Evolutionary conservation across 2,329 filamentous ascomycete species (phyloP), one percentile per base, ranked within the genome.

Genomic region (Colletotrichum aenigma): DNA sequence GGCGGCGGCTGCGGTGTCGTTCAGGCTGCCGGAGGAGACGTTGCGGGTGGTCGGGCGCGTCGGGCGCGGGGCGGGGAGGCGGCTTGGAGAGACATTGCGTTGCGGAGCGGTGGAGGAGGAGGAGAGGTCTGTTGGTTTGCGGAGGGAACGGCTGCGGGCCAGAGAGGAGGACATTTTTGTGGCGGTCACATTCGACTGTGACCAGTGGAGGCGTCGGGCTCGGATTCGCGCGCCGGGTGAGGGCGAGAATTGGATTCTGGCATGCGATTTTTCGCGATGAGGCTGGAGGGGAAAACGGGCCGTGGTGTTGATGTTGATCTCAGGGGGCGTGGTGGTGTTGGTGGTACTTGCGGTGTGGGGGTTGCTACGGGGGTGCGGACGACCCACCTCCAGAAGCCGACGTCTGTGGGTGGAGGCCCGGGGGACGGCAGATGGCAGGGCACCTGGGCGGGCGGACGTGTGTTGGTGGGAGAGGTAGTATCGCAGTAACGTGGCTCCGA

Each of bases 121-220:
- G 16, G 71, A 62, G 60, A 77, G 75, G 34, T 75, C 76, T 38
- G 76, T 75, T 7, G 85, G 87, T 74, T 87, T 87, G 43, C 89
- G 88, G 71, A 91, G 78, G 4, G 89, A 90, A 21, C 88, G 86
- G 34, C 88, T 84, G 68, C 89, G 86, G 69, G 85, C 83, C 76
- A 88, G 79, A 28, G 81, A 81, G 9, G 87, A 86, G 62, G 87
- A 86, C 87, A 88, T 88, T 71, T 60, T 56, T 26, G 16, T 36
- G 13, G 60, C 60, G 52, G 38, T 28, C 4, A 43, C 66, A 62
- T 60, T 38, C 55, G 3, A 24, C 6, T n/a, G 16, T 13, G 68
- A 18, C 30, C 18, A 10, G 28, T 3, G 36, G 28, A 7, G 28
- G 24, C 16, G 66, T 32, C n/a, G 65, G 36, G 36, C 7, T 38